Evolutionary conservation across 306 rosid species (phyloP).

Genomic region (Lupinus albus): DNA sequence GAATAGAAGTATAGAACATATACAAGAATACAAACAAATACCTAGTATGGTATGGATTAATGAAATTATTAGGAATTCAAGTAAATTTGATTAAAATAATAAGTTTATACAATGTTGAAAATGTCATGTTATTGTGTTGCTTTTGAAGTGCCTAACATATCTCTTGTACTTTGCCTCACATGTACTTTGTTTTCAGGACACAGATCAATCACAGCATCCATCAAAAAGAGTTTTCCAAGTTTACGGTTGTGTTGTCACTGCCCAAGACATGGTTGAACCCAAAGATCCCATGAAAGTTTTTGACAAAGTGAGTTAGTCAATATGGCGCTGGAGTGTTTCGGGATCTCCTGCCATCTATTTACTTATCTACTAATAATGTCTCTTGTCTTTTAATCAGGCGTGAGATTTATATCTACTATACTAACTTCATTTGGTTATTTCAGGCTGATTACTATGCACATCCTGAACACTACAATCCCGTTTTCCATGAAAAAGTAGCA

Average conservation of each 20-base stretch:
- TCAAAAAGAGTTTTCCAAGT: conserved; percentile 85
- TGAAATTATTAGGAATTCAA: conserved; percentile 15
- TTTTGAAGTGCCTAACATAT: conserved; percentile 28
- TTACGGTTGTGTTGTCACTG: conserved; percentile 83
- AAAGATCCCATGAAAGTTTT: conserved; percentile 56
- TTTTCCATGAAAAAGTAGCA: conserved; percentile 80
- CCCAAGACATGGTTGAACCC: conserved; percentile 77
- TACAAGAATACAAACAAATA: conserved; percentile 1
- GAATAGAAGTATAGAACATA: not conserved
- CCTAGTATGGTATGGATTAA: not conserved
- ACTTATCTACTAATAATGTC: conserved; percentile 12
- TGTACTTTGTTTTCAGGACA: conserved; percentile 51
- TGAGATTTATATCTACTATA: conserved; percentile 17
- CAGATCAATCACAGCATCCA: conserved; percentile 50
- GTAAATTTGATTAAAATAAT: conserved; percentile 4
- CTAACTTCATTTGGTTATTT: conserved; percentile 41
- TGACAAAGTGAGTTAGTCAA: conserved; percentile 66
- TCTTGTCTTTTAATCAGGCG: conserved; percentile 18
- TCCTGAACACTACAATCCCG: conserved; percentile 84
- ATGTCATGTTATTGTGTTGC: conserved; percentile 13
- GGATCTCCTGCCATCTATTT: conserved; percentile 17
- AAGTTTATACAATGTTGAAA: conserved; percentile 8
- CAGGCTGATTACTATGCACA: conserved; percentile 94
- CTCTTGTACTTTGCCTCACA: conserved; percentile 21
- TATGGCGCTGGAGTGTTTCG: conserved; percentile 20